phyloP scores from a whole-genome alignment of 768 basidiomycete species.

The Termitomyces sp. region DNA sequence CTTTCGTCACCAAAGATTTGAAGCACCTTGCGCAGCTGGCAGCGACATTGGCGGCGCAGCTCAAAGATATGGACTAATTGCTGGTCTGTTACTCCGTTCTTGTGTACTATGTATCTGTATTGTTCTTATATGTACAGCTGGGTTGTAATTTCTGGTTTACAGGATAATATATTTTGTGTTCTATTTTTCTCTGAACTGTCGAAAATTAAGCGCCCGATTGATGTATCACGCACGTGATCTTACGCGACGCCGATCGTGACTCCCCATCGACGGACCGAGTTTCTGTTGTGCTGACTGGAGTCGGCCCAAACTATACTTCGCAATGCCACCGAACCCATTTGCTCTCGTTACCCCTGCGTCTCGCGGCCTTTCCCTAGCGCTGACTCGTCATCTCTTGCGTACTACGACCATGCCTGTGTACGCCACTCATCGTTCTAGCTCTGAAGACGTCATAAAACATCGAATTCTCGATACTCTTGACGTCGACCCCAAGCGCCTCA shows the following conservation, averaged over 20 bases:
- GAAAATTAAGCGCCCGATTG: conserved; percentile 2
- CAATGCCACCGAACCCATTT: conserved; percentile 33
- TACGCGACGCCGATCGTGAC: conserved; percentile 10
- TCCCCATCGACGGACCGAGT: neutral
- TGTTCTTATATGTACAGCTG: conserved; percentile 5
- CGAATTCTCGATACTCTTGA: conserved; percentile 39
- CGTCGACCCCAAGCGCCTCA: conserved; percentile 39
- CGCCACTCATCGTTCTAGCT: conserved; percentile 44
- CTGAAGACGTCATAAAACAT: conserved; percentile 29
- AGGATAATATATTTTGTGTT: neutral
- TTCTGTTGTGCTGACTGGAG: neutral
- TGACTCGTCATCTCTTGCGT: conserved; percentile 48
- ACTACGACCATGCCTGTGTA: conserved; percentile 48
- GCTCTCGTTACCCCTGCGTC: conserved; percentile 51
- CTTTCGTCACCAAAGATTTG: conserved; percentile 27
- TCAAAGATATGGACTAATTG: conserved; percentile 24
- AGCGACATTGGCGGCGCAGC: conserved; percentile 22
- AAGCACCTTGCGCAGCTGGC: conserved; percentile 28
- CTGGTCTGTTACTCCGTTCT: neutral
- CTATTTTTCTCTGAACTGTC: neutral
- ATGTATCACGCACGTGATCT: conserved; percentile 8
- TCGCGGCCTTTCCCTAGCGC: conserved; percentile 50
- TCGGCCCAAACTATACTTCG: neutral
- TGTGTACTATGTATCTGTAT: conserved; percentile 9
- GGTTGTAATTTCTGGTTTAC: conserved; percentile 10